phyloP scores from a whole-genome alignment of 1,139 yeast genomes.

The Protomyces gravidus region DNA sequence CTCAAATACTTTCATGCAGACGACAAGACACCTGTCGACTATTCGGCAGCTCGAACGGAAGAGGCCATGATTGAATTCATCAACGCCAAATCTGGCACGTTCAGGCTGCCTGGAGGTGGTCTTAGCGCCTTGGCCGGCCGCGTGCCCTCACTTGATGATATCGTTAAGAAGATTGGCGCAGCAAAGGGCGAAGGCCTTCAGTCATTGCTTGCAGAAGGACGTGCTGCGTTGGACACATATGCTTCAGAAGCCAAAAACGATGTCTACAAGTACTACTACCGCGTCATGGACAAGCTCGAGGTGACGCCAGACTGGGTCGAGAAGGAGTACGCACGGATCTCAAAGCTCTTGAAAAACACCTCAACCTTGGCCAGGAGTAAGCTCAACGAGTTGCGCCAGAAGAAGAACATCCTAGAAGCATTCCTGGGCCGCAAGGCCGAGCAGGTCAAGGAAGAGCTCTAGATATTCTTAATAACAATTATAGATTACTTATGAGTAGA shows the following conservation, averaged over 20 bases:
- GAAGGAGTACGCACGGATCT: constrained; percentile 23
- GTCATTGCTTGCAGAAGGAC: constrained; percentile 37
- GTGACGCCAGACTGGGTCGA: constrained; percentile 20
- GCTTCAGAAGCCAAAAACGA: constrained; percentile 21
- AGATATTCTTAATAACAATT: not conserved
- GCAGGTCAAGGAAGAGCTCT: constrained; percentile 16
- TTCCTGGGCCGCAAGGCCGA: constrained; percentile 12
- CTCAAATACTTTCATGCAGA: constrained; percentile 47
- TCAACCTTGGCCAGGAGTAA: constrained; percentile 16
- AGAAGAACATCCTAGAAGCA: constrained; percentile 26
- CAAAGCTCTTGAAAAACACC: constrained; percentile 13
- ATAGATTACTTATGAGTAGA: not conserved
- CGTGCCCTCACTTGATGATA: constrained; percentile 46
- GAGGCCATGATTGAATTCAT: constrained; percentile 49
- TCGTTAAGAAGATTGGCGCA: constrained; percentile 26
- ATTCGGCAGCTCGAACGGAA: constrained; percentile 48
- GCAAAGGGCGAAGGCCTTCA: constrained; percentile 35
- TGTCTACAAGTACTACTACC: constrained; percentile 27
- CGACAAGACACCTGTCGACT: constrained; percentile 44
- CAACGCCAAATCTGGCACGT: constrained; percentile 52
- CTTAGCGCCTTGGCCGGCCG: constrained; percentile 56
- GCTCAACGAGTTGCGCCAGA: constrained; percentile 21
- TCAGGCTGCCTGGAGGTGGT: constrained; percentile 53
- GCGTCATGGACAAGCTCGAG: constrained; percentile 27
- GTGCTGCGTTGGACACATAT: constrained; percentile 36